Evolutionary conservation across 2,329 filamentous ascomycete species (phyloP).

Genomic region (Aspergillus udagawae): DNA sequence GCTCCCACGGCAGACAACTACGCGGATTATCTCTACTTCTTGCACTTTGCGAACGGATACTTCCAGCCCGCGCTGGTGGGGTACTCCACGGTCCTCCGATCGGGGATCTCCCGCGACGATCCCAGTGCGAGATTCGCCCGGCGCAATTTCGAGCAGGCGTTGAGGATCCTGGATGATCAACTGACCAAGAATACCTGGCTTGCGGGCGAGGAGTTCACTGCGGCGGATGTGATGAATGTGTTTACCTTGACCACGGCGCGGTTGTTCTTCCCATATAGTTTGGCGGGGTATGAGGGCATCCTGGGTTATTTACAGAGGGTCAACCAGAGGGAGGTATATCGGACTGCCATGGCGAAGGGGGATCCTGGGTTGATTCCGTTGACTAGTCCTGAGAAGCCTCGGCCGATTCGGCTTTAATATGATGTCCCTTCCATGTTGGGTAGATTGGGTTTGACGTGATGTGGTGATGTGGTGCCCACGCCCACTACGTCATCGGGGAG

Average conservation of each 20-base stretch:
- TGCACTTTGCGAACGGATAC: constrained; percentile 53
- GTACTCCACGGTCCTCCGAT: constrained; percentile 31
- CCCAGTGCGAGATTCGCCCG: constrained; percentile 25
- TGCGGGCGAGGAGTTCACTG: constrained; percentile 59
- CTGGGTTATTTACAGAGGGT: constrained; percentile 47
- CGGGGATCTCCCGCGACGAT: constrained; percentile 22
- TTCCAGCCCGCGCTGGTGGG: constrained; percentile 40
- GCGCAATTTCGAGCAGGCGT: constrained; percentile 32
- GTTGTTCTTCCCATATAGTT: constrained; percentile 45
- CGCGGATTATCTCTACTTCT: constrained; percentile 62
- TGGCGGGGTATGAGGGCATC: constrained; percentile 43
- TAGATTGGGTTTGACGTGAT: too few relatives aligned
- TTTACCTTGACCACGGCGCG: constrained; percentile 61
- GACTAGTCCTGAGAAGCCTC: too few relatives aligned
- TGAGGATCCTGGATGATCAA: constrained; percentile 49
- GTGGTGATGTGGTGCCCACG: too few relatives aligned
- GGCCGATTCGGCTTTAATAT: too few relatives aligned
- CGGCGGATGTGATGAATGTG: constrained; percentile 62
- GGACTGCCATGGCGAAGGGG: constrained; percentile 45
- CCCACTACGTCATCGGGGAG: too few relatives aligned
- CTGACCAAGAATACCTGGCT: constrained; percentile 51
- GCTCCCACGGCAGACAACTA: constrained; percentile 48
- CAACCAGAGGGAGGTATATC: constrained; percentile 44
- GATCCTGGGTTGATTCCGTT: constrained; percentile 43
- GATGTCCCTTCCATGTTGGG: too few relatives aligned